These are phyloP conservation scores for Calophaca sinica DNA, from an alignment of 306 rosid genomes.

Conservation along the genomic window DNA sequence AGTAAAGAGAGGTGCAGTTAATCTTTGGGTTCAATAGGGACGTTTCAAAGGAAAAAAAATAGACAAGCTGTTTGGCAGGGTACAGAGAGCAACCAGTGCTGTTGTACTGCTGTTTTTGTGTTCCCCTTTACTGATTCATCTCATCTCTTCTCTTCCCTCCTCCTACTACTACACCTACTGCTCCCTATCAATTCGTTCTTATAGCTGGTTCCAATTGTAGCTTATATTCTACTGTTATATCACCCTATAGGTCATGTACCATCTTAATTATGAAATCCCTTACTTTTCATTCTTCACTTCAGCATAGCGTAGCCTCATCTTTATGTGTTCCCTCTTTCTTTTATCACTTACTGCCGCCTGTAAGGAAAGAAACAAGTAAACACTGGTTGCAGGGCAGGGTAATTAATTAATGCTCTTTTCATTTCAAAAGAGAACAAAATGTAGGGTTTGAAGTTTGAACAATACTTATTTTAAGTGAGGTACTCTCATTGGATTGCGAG, in stretches of 20 bases:
- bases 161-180: slow-evolving; percentile 29
- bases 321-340: too few species aligned
- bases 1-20: slow-evolving; percentile 46
- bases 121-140: slow-evolving; percentile 48
- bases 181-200: slow-evolving; percentile 29
- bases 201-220: slow-evolving; percentile 43
- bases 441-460: neutral
- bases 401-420: slow-evolving; percentile 16
- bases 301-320: neutral
- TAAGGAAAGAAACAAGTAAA: too few species aligned
- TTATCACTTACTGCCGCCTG: neutral
- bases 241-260: slow-evolving; percentile 36
- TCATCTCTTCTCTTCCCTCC: slow-evolving; percentile 33
- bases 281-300: slow-evolving; percentile 41
- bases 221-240: slow-evolving; percentile 36
- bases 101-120: slow-evolving; percentile 52
- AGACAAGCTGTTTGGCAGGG: slow-evolving; percentile 62
- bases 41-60: slow-evolving; percentile 65
- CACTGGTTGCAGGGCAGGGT: too few species aligned
- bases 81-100: slow-evolving; percentile 64
- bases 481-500: too few species aligned
- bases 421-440: neutral
- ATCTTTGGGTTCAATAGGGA: slow-evolving; percentile 68
- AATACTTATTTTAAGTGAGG: neutral
- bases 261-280: slow-evolving; percentile 39